These are phyloP conservation scores for Zasmidium cellare DNA, from an alignment of 2,329 filamentous ascomycete genomes.

Conservation along the genomic window DNA sequence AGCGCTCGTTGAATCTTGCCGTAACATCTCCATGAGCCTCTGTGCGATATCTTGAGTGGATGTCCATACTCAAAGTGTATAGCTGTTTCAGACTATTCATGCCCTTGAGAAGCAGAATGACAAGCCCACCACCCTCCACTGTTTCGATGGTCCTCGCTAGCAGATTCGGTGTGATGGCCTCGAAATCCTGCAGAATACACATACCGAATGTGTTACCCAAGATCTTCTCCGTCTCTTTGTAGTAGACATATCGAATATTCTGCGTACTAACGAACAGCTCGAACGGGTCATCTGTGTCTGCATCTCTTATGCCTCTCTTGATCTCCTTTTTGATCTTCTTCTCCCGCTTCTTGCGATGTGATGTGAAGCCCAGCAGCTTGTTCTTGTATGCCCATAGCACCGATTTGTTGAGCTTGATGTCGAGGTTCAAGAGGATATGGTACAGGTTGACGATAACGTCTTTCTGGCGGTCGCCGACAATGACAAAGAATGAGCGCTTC, in stretches of 20 bases:
- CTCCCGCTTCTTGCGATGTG: conserved; percentile 97
- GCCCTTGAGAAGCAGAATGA: conserved; percentile 86
- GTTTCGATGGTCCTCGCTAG: conserved; percentile 95
- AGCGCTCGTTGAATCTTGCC: conserved; percentile 95
- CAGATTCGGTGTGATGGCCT: conserved; percentile 95
- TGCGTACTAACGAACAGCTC: conserved; percentile 95
- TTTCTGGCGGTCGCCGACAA: conserved; percentile 91
- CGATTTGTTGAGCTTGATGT: conserved; percentile 93
- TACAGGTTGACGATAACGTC: conserved; percentile 95
- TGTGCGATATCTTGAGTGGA: conserved; percentile 92
- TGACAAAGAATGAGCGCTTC: conserved; percentile 96
- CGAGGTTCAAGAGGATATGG: conserved; percentile 85
- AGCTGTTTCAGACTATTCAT: conserved; percentile 97
- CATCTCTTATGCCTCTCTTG: conserved; percentile 88
- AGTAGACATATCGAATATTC: conserved; percentile 98
- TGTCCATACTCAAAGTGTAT: conserved; percentile 96
- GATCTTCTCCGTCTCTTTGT: conserved; percentile 99
- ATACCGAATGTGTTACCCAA: conserved; percentile 97
- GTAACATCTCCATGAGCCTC: conserved; percentile 95
- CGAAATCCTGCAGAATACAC: conserved; percentile 97
- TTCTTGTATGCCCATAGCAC: conserved; percentile 99
- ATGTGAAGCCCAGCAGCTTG: conserved; percentile 90
- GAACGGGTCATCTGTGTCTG: conserved; percentile 91
- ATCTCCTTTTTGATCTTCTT: conserved; percentile 98
- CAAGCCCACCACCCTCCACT: conserved; percentile 91